Base-by-base conservation (phyloP, 2,329 filamentous ascomycete genomes). In the Aureobasidium namibiae region DNA sequence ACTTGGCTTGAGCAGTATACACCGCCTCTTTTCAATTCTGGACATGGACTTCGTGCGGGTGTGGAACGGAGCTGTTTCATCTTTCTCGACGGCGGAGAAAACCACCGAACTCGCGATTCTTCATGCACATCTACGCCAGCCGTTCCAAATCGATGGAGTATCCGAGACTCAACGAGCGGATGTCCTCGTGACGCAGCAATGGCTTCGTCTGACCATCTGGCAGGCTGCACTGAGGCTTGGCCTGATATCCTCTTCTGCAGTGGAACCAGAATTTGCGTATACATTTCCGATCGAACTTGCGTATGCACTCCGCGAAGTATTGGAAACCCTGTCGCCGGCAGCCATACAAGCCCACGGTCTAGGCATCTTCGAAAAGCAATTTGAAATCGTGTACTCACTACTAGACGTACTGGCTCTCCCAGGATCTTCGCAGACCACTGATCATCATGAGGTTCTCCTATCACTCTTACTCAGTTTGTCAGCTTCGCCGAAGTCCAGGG, bases 151-250 rank as follows among this genome's bases (percentile, higher is more conserved):
- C 7, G 45, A 42, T 38, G 58, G 56, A 1, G 34, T 63, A 0
- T 60, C 58, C 5, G 60, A 64, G 14, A 60, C 61, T 3, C 64
- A 64, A 46, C 60, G 60, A 33, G 64, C 63, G 0, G 61, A 65
- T 24, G 48, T 63, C 2, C 46, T 63, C 2, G 50, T 65, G 18
- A 63, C 64, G 1, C 63, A 64, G 31, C 64, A 65, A 38, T 64
- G 64, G 63, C 59, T 65, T 16, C 60, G 60, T 3, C 48, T 65
- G 6, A 52, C 64, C 8, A 62, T 64, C 31, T 65, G 61, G 64
- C 63, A 64, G 29, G 59, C 63, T n/a, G 63, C 60, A 0, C 26
- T 64, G n/a, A 61, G 53, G 33, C 45, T 60, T 1, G 62, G 60
- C 1, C 24, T 64, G 24, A 56, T 64, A 26, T 62, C 61, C 9